These are phyloP conservation scores for Coemansia sp. DNA, from an alignment of 192 early-diverging fungal genomes.

Conservation along the genomic window DNA sequence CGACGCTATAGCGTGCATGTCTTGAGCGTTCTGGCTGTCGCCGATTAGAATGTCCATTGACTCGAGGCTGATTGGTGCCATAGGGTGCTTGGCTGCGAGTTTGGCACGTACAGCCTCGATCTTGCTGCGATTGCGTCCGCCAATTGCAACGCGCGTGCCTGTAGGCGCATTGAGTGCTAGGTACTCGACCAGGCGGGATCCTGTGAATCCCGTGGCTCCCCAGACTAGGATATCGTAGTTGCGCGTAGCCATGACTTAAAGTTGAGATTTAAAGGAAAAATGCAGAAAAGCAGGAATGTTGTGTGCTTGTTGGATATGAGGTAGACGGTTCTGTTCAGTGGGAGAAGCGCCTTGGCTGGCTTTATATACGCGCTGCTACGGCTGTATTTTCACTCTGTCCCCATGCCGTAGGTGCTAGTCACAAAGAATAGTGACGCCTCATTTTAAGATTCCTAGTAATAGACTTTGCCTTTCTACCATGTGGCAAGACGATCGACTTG, in stretches of 20 bases:
- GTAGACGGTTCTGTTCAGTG: background rate
- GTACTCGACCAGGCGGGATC: slow-evolving; percentile 69
- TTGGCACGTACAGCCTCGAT: slow-evolving; percentile 59
- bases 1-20: slow-evolving; percentile 61
- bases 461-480: background rate
- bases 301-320: background rate
- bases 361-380: background rate
- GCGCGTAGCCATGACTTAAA: slow-evolving; percentile 35
- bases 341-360: background rate
- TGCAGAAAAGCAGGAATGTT: background rate
- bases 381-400: background rate
- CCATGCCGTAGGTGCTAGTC: background rate
- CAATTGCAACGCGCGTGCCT: slow-evolving; percentile 70
- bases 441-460: background rate
- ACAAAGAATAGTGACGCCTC: background rate
- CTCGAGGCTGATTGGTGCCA: slow-evolving; percentile 1
- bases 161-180: slow-evolving; percentile 50
- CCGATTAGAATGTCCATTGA: slow-evolving; percentile 67
- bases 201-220: slow-evolving; percentile 88
- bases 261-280: too few relatives aligned
- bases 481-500: background rate
- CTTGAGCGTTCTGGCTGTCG: slow-evolving; percentile 60
- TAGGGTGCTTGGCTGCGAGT: slow-evolving; percentile 57
- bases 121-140: slow-evolving; percentile 70
- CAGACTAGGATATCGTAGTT: slow-evolving; percentile 64